These are phyloP conservation scores for Corniculantispora saksenae DNA, from an alignment of 2,329 filamentous ascomycete genomes.

Conservation along the genomic window DNA sequence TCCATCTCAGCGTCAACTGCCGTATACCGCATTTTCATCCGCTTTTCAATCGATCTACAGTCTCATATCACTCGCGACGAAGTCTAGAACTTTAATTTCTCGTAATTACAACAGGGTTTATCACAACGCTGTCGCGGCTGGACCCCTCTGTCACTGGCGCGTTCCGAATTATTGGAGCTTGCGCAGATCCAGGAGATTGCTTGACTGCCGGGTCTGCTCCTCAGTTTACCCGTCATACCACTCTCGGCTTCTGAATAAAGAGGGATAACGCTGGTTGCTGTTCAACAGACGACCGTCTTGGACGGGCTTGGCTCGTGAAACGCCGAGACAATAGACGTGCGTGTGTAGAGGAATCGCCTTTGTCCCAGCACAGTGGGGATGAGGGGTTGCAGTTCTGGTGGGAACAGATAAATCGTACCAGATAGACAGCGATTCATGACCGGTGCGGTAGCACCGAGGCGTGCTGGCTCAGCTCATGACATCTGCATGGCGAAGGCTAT, in stretches of 20 bases:
- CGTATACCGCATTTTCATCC: not conserved
- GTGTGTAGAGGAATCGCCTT: no score
- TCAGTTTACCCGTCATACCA: not conserved
- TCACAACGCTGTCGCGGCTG: not conserved
- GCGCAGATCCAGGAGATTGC: not conserved
- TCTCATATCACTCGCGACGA: no score
- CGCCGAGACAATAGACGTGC: not conserved
- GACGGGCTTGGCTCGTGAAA: not conserved
- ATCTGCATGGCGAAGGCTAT: not conserved
- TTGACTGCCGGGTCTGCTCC: no score
- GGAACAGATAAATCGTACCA: not conserved
- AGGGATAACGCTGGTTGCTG: no score
- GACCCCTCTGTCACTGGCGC: no score
- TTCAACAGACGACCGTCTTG: not conserved
- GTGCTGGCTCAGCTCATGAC: not conserved
- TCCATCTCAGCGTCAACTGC: not conserved
- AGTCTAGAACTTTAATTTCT: not conserved
- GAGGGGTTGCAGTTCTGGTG: not conserved
- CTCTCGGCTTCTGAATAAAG: no score
- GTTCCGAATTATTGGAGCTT: no score
- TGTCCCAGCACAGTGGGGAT: not conserved
- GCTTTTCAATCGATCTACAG: no score
- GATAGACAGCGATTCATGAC: not conserved
- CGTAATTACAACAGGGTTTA: not conserved
- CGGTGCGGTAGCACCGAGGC: not conserved